These are phyloP conservation scores for Stemphylium beticola DNA, from an alignment of 2,329 filamentous ascomycete species.

Conservation along the genomic window DNA sequence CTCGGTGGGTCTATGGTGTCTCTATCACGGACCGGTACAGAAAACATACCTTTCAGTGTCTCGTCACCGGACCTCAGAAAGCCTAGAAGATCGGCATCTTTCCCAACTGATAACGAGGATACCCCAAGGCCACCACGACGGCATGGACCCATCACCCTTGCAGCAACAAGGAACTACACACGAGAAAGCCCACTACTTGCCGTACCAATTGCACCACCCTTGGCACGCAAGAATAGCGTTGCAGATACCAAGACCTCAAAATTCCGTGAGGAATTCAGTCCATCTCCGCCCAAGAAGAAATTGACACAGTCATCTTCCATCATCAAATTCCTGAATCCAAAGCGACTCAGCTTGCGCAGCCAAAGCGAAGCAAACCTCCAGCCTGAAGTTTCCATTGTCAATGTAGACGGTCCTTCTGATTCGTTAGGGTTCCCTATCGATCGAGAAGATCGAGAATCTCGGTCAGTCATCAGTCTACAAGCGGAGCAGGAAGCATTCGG, in stretches of 20 bases:
- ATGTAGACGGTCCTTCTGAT: conserved; percentile 32
- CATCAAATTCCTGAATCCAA: conserved; percentile 40
- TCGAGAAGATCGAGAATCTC: conserved; percentile 37
- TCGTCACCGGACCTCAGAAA: conserved; percentile 17
- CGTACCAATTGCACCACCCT: neutral
- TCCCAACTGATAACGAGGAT: conserved; percentile 31
- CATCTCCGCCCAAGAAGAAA: conserved; percentile 37
- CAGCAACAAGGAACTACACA: conserved; percentile 1
- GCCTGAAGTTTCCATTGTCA: neutral
- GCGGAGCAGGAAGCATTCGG: conserved; percentile 33
- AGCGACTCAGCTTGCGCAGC: conserved; percentile 36
- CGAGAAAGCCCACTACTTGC: conserved; percentile 2
- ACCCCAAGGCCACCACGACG: conserved; percentile 27
- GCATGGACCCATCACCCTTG: conserved; percentile 16
- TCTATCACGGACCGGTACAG: conserved; percentile 13
- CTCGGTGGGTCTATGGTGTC: conserved; percentile 33
- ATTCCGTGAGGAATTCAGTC: conserved; percentile 47
- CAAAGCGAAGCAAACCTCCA: conserved; percentile 40
- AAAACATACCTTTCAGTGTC: conserved; percentile 12
- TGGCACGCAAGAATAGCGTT: conserved; percentile 38
- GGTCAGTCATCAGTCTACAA: conserved; percentile 39
- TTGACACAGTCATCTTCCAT: conserved; percentile 33
- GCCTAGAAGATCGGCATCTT: conserved; percentile 28
- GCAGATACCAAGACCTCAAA: conserved; percentile 42
- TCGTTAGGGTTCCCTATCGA: conserved; percentile 12